Conservation (phyloP, 2,329 filamentous ascomycete genomes). For the Aureobasidium sp. region DNA sequence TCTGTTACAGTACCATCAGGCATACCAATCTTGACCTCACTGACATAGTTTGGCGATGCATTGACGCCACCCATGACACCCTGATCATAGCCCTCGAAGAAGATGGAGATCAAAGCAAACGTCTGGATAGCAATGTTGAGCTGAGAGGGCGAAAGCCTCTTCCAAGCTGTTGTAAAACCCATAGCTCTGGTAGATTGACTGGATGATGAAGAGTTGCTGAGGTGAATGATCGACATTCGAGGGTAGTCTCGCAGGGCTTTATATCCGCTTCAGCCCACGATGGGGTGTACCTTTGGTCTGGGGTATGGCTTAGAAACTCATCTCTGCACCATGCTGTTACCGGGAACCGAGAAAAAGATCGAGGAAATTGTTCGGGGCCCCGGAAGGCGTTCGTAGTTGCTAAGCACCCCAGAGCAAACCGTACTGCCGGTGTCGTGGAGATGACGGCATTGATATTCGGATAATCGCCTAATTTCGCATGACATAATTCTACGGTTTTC, state of each 20-base stretch:
- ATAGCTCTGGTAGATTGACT: slow-evolving; percentile 21
- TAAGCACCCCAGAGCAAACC: neutral
- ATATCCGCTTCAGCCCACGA: neutral
- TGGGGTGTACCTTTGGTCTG: neutral
- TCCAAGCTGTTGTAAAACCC: slow-evolving; percentile 39
- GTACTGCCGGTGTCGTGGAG: neutral
- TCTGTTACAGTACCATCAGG: slow-evolving; percentile 42
- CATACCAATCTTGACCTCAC: slow-evolving; percentile 40
- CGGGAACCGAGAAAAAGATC: neutral
- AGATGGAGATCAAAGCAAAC: slow-evolving; percentile 30
- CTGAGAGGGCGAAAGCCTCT: slow-evolving; percentile 35
- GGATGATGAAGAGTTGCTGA: neutral
- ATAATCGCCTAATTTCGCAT: too few relatives aligned
- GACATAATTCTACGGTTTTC: too few relatives aligned
- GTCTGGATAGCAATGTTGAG: slow-evolving; percentile 35
- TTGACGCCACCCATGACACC: slow-evolving; percentile 50
- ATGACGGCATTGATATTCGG: slow-evolving; percentile 4
- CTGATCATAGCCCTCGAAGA: slow-evolving; percentile 47
- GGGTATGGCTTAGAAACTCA: neutral
- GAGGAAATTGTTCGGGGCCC: neutral
- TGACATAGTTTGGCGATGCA: slow-evolving; percentile 35
- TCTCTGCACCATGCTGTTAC: neutral
- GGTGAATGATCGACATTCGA: neutral
- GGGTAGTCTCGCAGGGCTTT: neutral
- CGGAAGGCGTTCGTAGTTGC: neutral